Conservation (phyloP, 208 protist genomes). For the Acanthamoeba culbertsoni region DNA sequence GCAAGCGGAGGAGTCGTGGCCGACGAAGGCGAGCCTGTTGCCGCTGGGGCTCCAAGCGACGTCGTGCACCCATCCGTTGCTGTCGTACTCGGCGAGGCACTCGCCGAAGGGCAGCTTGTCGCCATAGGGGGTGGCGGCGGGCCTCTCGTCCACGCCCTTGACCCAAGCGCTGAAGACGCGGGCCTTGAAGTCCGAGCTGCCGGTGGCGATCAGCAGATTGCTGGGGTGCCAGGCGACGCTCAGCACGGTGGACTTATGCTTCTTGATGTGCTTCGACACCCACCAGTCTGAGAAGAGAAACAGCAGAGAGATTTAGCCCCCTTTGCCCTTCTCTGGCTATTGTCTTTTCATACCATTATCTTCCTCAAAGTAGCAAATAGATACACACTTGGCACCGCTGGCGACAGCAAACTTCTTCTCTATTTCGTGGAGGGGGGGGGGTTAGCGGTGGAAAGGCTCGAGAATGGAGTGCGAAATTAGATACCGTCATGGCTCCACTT, state of each 20-base stretch:
- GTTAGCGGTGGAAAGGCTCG: background rate
- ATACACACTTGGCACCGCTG: constrained; percentile 84
- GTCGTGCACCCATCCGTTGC: constrained; percentile 84
- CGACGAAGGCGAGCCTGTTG: constrained; percentile 78
- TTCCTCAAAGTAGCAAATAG: constrained; percentile 92
- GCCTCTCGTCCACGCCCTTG: constrained; percentile 81
- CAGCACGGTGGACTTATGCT: constrained; percentile 86
- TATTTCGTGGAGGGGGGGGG: background rate
- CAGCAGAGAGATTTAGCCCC: background rate
- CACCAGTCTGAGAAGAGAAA: constrained; percentile 86
- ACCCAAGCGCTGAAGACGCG: constrained; percentile 85
- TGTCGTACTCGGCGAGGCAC: constrained; percentile 67
- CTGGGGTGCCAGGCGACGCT: constrained; percentile 89
- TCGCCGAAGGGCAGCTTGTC: constrained; percentile 79
- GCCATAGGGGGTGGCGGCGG: constrained; percentile 65
- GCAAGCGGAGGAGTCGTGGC: constrained; percentile 77
- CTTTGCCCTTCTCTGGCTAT: background rate
- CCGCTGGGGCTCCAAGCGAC: constrained; percentile 84
- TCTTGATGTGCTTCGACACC: constrained; percentile 88
- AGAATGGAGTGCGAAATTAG: background rate
- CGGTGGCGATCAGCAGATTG: constrained; percentile 85
- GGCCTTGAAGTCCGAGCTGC: constrained; percentile 84
- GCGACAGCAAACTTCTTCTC: constrained; percentile 92
- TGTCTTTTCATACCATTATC: constrained; percentile 73
- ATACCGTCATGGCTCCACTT: constrained; percentile 83